Base-by-base conservation (phyloP, 1,284 basidiomycete species). In the Ceratobasidium sp. region DNA sequence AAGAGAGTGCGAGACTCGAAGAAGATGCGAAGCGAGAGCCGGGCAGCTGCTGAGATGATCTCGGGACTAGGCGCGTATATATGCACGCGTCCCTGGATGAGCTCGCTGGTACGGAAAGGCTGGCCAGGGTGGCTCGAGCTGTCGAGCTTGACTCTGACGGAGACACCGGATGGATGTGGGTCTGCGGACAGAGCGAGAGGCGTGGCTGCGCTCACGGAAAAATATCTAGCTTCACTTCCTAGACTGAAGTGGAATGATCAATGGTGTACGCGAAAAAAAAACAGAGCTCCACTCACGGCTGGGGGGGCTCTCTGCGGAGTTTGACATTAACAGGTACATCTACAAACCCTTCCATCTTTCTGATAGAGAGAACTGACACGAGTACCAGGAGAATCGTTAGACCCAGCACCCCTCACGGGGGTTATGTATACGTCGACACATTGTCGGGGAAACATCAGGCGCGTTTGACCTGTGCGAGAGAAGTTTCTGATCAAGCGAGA, bases 201-300 rank as follows among this genome's bases (percentile, higher is more conserved):
- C 23, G 65, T 69, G 16, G 65, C 65, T 3, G 65, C 65, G 50
- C 65, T 69, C 52, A 69, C 53, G 3, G 65, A 69, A 36, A 69
- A 69, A 28, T 69, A 58, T 28, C 41, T 55, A 3, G 52, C 65
- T 26, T 52, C 28, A 32, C 26, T 58, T 28, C 65, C 65, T 32
- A 69, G 28, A 16, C 65, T 69, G 18, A 18, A 45, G 16, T n/a
- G n/a, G n/a, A n/a, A n/a, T n/a, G n/a, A n/a, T n/a, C n/a, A n/a
- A n/a, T n/a, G n/a, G n/a, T n/a, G n/a, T n/a, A n/a, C n/a, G n/a
- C n/a, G n/a, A n/a, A n/a, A n/a, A n/a, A n/a, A n/a, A n/a, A n/a
- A n/a, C n/a, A n/a, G n/a, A n/a, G 16, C 6, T 45, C 3, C 4
- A 10, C 18, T 4, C 18, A 45, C 43, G 43, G 43, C 43, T 45